Evolutionary conservation across 2,329 filamentous ascomycete genomes (phyloP), one percentile per base, ranked within the genome.

Genomic region (Pestalotiopsis sp.): DNA sequence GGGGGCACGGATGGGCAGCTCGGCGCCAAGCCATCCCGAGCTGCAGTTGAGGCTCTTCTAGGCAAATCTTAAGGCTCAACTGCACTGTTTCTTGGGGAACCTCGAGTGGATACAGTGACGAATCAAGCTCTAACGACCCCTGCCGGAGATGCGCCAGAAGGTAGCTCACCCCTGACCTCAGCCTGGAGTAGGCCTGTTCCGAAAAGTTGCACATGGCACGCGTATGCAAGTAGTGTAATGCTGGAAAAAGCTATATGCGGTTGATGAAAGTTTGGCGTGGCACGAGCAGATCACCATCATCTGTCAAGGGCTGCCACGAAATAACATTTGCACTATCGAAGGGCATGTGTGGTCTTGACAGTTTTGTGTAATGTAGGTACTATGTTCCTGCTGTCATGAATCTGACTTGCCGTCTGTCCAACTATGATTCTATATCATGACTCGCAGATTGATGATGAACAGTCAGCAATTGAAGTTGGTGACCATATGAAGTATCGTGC

Each of bases 71-170:
- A 62, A 27, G 45, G 17, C 45, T n/a, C 45, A 20, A 20, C 7
- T 17, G 45, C 45, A n/a, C 45, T 52, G 59, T 4, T 36, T 36
- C 11, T 62, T 39, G 31, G 59, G 59, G 59, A 62, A 62, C 59
- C 31, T 39, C 27, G 57, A 62, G 59, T 62, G 59, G 59, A 39
- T 62, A 36, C 59, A 36, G 31, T 62, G 59, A 62, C 59, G 59
- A 62, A 62, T 62, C 59, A 62, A 62, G 59, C 59, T 62, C 59
- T 62, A 20, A 14, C 17, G n/a, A 20, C 59, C 59, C 59, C 59
- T 62, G 59, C 31, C 59, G 13, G 31, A 12, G 14, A 39, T 52
- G 45, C 45, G 45, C 45, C 45, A n/a, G 45, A 52, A 12, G 45
- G 45, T 27, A 62, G 59, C 59, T 62, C 59, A 59, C 59, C 59